phyloP scores from a whole-genome alignment of 768 basidiomycete genomes.

The Amanita pallidorosea region DNA sequence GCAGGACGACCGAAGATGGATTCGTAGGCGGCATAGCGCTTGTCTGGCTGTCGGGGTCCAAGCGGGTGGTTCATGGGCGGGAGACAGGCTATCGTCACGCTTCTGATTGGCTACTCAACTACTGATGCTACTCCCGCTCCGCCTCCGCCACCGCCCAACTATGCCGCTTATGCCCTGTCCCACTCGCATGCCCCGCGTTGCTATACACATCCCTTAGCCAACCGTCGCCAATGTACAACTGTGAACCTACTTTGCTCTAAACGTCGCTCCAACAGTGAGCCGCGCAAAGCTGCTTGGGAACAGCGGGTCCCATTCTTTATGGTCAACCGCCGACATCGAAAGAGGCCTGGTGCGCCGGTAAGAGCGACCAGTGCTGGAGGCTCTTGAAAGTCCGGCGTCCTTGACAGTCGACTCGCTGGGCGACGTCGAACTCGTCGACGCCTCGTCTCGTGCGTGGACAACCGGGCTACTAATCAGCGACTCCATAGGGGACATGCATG shows the following conservation, averaged over 20 bases:
- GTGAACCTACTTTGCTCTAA: slow-evolving; percentile 33
- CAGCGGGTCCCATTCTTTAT: slow-evolving; percentile 31
- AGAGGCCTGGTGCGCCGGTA: background rate
- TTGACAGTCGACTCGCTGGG: background rate
- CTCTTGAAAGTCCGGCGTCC: background rate
- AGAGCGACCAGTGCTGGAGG: background rate
- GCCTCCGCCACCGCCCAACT: background rate
- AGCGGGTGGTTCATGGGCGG: slow-evolving; percentile 35
- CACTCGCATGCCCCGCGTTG: background rate
- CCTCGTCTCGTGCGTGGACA: slow-evolving; percentile 3
- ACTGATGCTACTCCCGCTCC: background rate
- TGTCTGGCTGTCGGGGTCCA: slow-evolving; percentile 58
- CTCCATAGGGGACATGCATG: slow-evolving; percentile 20
- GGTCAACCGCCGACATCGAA: slow-evolving; percentile 1
- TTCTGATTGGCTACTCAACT: background rate
- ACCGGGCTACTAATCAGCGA: slow-evolving; percentile 15
- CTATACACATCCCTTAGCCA: background rate
- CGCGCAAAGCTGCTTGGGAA: slow-evolving; percentile 78
- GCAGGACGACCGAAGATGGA: slow-evolving; percentile 67
- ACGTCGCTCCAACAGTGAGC: slow-evolving; percentile 53
- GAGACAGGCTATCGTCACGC: background rate
- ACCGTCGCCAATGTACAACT: background rate
- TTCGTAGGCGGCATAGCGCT: slow-evolving; percentile 75
- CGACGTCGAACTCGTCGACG: background rate
- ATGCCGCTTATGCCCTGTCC: background rate